Evolutionary conservation across 1,139 yeast species (phyloP).

Genomic region (Suhomyces anneliseae): DNA sequence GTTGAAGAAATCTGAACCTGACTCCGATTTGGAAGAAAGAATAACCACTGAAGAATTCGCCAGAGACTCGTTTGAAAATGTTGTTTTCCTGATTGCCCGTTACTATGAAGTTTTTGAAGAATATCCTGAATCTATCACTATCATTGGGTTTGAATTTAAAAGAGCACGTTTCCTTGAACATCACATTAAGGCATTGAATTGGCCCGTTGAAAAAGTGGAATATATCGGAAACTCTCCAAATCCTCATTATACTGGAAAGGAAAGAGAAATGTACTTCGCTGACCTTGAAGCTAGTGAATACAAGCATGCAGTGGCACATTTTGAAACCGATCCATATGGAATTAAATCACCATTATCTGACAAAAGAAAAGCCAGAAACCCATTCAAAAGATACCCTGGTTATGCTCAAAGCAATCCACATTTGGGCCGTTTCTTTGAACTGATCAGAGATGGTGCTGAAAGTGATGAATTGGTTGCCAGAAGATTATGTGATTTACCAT

Average conservation of each 20-base stretch:
- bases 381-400: constrained; percentile 50
- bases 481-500: not conserved
- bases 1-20: constrained; percentile 1
- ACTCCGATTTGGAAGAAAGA: constrained; percentile 19
- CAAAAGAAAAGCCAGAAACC: constrained; percentile 58
- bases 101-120: constrained; percentile 47
- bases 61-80: constrained; percentile 79
- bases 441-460: constrained; percentile 11
- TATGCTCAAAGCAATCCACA: constrained; percentile 35
- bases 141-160: constrained; percentile 78
- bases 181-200: constrained; percentile 55
- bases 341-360: constrained; percentile 36
- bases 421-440: constrained; percentile 21
- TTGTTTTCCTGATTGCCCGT: constrained; percentile 60
- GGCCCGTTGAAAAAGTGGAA: constrained; percentile 30
- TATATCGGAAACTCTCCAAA: constrained; percentile 68
- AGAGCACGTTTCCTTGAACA: constrained; percentile 52
- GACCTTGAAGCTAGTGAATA: constrained; percentile 50
- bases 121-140: constrained; percentile 54
- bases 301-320: constrained; percentile 55
- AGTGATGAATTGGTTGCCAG: not conserved
- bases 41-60: constrained; percentile 66
- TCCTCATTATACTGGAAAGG: constrained; percentile 33
- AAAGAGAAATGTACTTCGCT: constrained; percentile 34
- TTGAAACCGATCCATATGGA: constrained; percentile 65